Percentiles rank a stretch among this genome's conserved stretches.
These are phyloP conservation scores for Xylaria sp. DNA, from an alignment of 2,329 filamentous ascomycete species.

Conservation along the genomic window DNA sequence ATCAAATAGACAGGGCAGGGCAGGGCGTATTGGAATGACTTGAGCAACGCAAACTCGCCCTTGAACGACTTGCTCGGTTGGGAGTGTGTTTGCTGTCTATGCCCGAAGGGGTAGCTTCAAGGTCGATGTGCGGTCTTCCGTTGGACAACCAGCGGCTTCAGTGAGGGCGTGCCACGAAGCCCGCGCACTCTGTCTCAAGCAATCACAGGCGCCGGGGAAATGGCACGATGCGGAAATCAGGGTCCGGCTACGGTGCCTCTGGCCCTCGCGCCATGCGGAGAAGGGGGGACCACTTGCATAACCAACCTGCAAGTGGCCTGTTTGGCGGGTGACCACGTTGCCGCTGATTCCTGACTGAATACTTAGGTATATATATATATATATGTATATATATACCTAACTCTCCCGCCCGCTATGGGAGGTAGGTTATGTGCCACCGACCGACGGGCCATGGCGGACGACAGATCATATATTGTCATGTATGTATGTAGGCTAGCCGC, in stretches of 20 bases:
- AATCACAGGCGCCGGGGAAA: constrained; percentile 43
- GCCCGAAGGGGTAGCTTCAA: constrained; percentile 33
- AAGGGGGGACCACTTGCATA: constrained; percentile 47
- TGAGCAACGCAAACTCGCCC: constrained; percentile 28
- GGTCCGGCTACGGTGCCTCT: constrained; percentile 47
- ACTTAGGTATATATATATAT: too few species aligned
- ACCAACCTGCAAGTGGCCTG: constrained; percentile 47
- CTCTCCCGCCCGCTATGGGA: constrained; percentile 10
- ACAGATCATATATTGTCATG: constrained; percentile 12
- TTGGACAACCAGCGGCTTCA: constrained; percentile 41
- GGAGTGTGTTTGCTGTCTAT: constrained; percentile 10
- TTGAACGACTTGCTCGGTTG: constrained; percentile 33
- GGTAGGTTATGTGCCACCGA: constrained; percentile 9
- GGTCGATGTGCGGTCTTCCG: constrained; percentile 31
- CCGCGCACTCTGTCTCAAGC: constrained; percentile 42
- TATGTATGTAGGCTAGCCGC: constrained; percentile 14
- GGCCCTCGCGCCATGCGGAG: constrained; percentile 43
- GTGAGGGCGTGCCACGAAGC: constrained; percentile 52
- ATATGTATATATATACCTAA: neutral
- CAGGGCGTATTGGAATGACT: neutral
- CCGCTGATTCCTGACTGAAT: constrained; percentile 9
- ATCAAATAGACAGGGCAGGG: neutral
- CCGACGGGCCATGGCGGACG: constrained; percentile 12
- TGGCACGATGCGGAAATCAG: constrained; percentile 45
- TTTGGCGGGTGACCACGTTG: constrained; percentile 35